These are phyloP conservation scores for Cladosporium sp. DNA, from an alignment of 2,329 filamentous ascomycete genomes.

Conservation along the genomic window DNA sequence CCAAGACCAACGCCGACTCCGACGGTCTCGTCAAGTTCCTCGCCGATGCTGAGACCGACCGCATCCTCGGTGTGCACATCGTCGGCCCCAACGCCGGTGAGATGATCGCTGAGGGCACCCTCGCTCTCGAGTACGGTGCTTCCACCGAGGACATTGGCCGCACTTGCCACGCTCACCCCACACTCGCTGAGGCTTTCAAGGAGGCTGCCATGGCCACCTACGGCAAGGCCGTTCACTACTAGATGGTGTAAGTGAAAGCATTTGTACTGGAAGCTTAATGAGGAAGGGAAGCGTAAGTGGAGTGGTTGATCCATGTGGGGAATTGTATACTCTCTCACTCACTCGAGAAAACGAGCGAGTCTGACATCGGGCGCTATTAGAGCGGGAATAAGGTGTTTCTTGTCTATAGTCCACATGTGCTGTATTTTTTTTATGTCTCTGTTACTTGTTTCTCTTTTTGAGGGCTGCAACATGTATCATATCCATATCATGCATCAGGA, in stretches of 20 bases:
- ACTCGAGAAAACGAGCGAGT: background rate
- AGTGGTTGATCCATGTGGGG: background rate
- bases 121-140: constrained; percentile 94
- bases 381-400: background rate
- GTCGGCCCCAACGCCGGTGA: constrained; percentile 93
- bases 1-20: constrained; percentile 96
- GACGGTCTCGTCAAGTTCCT: constrained; percentile 98
- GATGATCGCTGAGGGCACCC: constrained; percentile 97
- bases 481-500: background rate
- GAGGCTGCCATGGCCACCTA: constrained; percentile 98
- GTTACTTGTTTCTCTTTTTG: background rate
- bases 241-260: background rate
- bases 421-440: background rate
- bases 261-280: background rate
- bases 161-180: constrained; percentile 95
- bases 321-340: background rate
- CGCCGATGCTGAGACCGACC: constrained; percentile 91
- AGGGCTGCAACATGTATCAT: background rate
- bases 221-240: constrained; percentile 94
- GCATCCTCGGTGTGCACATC: constrained; percentile 83
- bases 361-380: background rate
- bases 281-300: background rate
- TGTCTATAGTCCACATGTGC: constrained; percentile 6
- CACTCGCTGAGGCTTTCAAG: constrained; percentile 96
- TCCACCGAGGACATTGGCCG: constrained; percentile 91